These are phyloP conservation scores for Corrigiola litoralis DNA, from an alignment of 179 eudicot genomes.

Conservation along the genomic window DNA sequence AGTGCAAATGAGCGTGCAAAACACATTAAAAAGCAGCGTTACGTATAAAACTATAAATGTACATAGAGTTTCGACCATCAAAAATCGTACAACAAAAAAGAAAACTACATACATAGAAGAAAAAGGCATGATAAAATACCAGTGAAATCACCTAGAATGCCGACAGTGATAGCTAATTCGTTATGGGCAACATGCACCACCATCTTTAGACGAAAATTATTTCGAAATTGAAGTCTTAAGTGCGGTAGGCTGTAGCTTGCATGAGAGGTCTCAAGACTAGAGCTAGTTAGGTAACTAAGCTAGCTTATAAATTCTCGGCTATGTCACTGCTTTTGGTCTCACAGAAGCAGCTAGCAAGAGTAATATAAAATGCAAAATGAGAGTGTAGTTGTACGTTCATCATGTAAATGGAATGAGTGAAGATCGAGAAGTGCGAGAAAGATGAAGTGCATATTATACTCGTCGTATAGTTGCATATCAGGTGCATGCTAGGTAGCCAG, in stretches of 20 bases:
- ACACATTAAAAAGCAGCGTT: too few relatives aligned
- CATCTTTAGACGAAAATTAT: not conserved
- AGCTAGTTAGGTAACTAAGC: too few relatives aligned
- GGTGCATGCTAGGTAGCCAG: constrained; percentile 1
- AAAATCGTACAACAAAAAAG: not conserved
- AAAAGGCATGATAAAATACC: not conserved
- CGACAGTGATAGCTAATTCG: constrained; percentile 13
- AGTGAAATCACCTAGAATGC: constrained; percentile 25
- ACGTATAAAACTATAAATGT: too few relatives aligned
- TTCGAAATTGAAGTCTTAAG: not conserved
- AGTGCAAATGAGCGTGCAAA: too few relatives aligned
- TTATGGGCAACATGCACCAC: constrained; percentile 14
- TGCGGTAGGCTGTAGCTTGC: not conserved
- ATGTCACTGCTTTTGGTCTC: too few relatives aligned
- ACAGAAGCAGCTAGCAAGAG: too few relatives aligned
- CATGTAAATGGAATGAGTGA: constrained; percentile 3
- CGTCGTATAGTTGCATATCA: constrained; percentile 7
- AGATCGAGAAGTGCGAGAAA: constrained; percentile 2
- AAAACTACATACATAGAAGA: not conserved
- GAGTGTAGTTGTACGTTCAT: not conserved
- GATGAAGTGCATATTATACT: not conserved
- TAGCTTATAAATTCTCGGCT: too few relatives aligned
- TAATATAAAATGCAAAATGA: not conserved
- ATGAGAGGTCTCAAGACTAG: not conserved
- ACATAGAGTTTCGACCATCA: too few relatives aligned